Conservation (phyloP, 2,329 filamentous ascomycete species). For the Aspergillus sp. region DNA sequence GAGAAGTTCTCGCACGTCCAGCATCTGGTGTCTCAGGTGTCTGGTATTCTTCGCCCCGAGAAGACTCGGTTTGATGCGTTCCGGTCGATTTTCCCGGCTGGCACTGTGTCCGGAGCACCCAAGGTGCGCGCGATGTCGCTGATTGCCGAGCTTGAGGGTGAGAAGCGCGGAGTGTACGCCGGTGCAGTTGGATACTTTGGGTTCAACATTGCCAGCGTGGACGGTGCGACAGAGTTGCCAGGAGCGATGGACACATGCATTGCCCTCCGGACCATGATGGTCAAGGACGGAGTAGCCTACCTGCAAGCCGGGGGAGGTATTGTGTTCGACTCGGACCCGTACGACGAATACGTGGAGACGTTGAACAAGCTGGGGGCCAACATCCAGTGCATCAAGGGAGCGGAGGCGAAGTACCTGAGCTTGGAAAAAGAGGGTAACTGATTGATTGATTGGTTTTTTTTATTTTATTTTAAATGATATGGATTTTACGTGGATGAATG, state of each 20-base stretch:
- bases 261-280: constrained; percentile 83
- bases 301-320: constrained; percentile 84
- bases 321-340: constrained; percentile 86
- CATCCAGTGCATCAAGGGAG: constrained; percentile 79
- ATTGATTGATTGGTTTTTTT: too few relatives aligned
- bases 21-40: constrained; percentile 94
- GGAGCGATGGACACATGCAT: constrained; percentile 90
- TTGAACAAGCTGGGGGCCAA: constrained; percentile 94
- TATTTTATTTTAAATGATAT: not conserved
- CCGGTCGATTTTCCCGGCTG: constrained; percentile 92
- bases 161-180: constrained; percentile 93
- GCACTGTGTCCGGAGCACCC: constrained; percentile 89
- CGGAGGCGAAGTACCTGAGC: constrained; percentile 64
- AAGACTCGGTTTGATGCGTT: constrained; percentile 95
- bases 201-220: constrained; percentile 65
- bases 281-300: constrained; percentile 88
- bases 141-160: constrained; percentile 86
- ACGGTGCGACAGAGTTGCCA: constrained; percentile 59
- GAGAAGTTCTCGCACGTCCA: constrained; percentile 96
- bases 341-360: constrained; percentile 92
- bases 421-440: constrained; percentile 24
- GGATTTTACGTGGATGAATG: not conserved
- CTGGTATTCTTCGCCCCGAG: constrained; percentile 74
- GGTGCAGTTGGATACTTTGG: constrained; percentile 97
- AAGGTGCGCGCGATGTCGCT: constrained; percentile 97